Conservation (phyloP, 345 rosid genomes). For the Eucalyptus tenuipes region DNA sequence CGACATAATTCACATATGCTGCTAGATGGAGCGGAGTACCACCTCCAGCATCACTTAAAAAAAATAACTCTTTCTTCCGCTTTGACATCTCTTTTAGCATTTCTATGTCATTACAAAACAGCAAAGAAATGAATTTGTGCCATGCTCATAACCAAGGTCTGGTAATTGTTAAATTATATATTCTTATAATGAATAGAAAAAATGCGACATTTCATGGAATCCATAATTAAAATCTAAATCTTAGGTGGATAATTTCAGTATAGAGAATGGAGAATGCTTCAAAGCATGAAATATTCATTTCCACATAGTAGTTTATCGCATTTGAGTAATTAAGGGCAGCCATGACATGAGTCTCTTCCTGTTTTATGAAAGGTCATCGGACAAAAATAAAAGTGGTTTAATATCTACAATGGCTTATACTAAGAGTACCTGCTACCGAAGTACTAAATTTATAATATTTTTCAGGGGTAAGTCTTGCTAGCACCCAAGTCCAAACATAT, state of each 20-base stretch:
- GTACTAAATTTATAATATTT: neutral
- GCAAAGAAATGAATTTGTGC: neutral
- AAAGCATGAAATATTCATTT: neutral
- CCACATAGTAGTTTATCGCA: neutral
- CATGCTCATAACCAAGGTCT: neutral
- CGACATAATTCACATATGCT: neutral
- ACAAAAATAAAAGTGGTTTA: neutral
- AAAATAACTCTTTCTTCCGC: neutral
- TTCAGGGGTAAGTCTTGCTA: neutral
- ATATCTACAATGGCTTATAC: neutral
- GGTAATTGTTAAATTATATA: neutral
- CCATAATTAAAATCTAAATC: no score
- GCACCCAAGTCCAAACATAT: neutral
- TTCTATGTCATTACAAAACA: neutral
- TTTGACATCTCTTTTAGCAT: neutral
- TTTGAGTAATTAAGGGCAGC: neutral
- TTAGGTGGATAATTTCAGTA: neutral
- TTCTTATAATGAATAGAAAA: neutral
- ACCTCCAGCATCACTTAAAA: neutral
- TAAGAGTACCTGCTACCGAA: neutral
- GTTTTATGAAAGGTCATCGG: neutral
- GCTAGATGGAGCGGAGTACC: neutral
- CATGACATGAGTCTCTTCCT: neutral
- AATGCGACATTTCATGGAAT: neutral
- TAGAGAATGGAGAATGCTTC: neutral